Evolutionary conservation across 73 alveolate species (phyloP).

Genomic region (Paramecium sexaurelia): DNA sequence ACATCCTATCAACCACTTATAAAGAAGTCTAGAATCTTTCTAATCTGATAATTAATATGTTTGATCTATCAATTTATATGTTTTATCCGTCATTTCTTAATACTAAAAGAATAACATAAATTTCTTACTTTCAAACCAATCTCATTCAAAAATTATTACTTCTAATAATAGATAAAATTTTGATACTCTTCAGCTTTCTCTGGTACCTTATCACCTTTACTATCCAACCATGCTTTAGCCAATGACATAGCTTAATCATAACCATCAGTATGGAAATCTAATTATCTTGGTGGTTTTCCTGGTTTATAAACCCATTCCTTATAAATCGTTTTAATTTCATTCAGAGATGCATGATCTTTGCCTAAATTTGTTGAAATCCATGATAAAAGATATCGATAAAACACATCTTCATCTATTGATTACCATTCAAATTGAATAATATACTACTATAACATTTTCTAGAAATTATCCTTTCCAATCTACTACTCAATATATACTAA

Average conservation of each 20-base stretch:
- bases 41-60: background rate
- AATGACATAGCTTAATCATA: slow-evolving; percentile 58
- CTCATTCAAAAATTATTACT: background rate
- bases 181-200: background rate
- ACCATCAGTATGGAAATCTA: slow-evolving; percentile 73
- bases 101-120: background rate
- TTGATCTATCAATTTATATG: background rate
- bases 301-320: slow-evolving; percentile 80
- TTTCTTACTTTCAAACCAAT: background rate
- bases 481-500: slow-evolving; percentile 70
- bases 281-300: slow-evolving; percentile 80
- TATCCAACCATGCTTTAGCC: slow-evolving; percentile 64
- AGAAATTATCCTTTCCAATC: slow-evolving; percentile 65
- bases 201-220: background rate
- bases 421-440: slow-evolving; percentile 64
- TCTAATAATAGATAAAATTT: background rate
- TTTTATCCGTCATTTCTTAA: background rate
- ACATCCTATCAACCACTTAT: background rate
- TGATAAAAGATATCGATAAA: slow-evolving; percentile 68
- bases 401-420: slow-evolving; percentile 65
- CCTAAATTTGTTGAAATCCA: slow-evolving; percentile 23
- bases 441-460: slow-evolving; percentile 68
- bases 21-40: background rate
- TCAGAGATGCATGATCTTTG: slow-evolving; percentile 44
- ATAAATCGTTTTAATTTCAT: slow-evolving; percentile 72